phyloP scores from a whole-genome alignment of 1,139 yeast species.

The Yamadazyma kanchanaburiensis region DNA sequence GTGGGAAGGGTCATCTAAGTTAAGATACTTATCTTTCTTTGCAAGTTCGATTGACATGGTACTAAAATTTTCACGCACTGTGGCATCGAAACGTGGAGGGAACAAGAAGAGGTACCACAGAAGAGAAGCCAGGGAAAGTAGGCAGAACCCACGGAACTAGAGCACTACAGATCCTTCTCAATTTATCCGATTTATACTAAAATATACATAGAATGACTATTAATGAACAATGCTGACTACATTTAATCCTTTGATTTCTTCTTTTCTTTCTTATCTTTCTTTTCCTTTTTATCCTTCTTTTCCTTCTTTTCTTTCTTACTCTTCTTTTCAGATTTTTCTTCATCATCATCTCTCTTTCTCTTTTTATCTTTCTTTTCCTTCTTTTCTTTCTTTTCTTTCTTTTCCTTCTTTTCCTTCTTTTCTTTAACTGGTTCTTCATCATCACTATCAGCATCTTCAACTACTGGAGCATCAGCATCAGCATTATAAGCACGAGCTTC shows the following conservation, averaged over 20 bases:
- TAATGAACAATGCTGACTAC: slow-evolving; percentile 2
- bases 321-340: slow-evolving; percentile 26
- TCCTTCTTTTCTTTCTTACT: slow-evolving; percentile 31
- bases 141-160: no score
- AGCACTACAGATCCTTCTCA: no score
- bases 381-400: slow-evolving; percentile 23
- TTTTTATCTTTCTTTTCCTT: slow-evolving; percentile 42
- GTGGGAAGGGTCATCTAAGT: slow-evolving; percentile 51
- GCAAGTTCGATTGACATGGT: slow-evolving; percentile 5
- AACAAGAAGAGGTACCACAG: no score
- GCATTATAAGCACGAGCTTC: slow-evolving; percentile 89
- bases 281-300: slow-evolving; percentile 35
- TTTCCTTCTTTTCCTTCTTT: slow-evolving; percentile 32
- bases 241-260: slow-evolving; percentile 14
- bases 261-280: slow-evolving; percentile 28
- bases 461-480: slow-evolving; percentile 74
- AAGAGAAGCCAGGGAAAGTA: no score
- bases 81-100: slow-evolving; percentile 6
- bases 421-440: slow-evolving; percentile 49
- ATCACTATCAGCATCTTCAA: slow-evolving; percentile 37
- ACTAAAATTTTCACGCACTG: background rate
- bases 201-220: slow-evolving; percentile 8
- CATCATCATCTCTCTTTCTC: slow-evolving; percentile 43
- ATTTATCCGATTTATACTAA: slow-evolving; percentile 4
- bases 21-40: slow-evolving; percentile 9